Percentiles rank a stretch among this genome's conserved stretches.
phyloP scores from a whole-genome alignment of 2,329 filamentous ascomycete species.

The Talaromyces islandicus region DNA sequence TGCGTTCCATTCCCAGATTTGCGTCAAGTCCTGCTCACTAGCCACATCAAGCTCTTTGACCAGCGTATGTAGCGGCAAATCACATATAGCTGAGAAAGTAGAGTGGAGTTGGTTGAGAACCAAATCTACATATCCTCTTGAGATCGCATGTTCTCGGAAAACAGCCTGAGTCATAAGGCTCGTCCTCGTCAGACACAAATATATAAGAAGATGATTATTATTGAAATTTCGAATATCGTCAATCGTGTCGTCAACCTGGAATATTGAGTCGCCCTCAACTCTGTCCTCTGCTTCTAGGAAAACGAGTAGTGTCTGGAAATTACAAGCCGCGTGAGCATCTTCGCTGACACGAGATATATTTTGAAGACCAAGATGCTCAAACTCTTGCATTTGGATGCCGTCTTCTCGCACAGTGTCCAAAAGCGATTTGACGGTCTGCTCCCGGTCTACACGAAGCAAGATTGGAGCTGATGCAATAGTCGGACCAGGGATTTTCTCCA shows the following conservation, averaged over 20 bases:
- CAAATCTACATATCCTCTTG: background rate
- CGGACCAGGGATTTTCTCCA: background rate
- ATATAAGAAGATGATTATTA: background rate
- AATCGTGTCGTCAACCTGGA: background rate
- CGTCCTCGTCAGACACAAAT: background rate
- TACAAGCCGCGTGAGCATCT: background rate
- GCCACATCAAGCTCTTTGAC: background rate
- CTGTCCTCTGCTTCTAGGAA: background rate
- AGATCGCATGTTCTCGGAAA: background rate
- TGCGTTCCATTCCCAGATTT: background rate
- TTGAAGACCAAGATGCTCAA: background rate
- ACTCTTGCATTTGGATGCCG: background rate
- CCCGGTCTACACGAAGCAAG: background rate
- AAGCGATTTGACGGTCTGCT: background rate
- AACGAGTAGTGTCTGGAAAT: constrained; percentile 3
- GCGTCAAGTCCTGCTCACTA: background rate
- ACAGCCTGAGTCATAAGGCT: background rate
- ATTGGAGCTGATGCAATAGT: background rate
- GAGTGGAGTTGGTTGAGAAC: background rate
- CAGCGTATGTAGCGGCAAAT: background rate
- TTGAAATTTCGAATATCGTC: constrained; percentile 7
- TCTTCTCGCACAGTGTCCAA: background rate
- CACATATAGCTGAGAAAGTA: background rate
- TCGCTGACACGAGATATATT: background rate
- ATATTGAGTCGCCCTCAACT: background rate